Base-by-base conservation (phyloP, 208 protist genomes). In the Trypanosomatidae sp. region DNA sequence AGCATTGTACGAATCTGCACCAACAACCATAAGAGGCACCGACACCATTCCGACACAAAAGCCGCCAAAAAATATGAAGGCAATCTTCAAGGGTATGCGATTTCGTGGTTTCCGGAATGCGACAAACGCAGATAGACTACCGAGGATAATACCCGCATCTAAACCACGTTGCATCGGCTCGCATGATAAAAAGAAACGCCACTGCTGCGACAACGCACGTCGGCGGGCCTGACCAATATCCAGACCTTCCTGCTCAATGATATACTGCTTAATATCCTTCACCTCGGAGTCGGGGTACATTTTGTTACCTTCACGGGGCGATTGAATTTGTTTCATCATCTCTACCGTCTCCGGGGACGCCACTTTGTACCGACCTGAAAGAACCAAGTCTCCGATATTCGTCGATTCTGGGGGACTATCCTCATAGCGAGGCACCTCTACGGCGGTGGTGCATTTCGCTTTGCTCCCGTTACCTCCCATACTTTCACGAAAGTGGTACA, bases 181-280 rank as follows among this genome's bases (percentile, higher is more conserved):
- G 80, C 87, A 91, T 0, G 91, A 91, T 0, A 95, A 71, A 64
- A 93, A 95, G 65, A 95, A 95, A 9, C 91, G 88, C 89, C 91
- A 95, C 71, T 95, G 91, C 50, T 95, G 91, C 17, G 91, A 80
- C 49, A 95, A 72, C 6, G 76, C 84, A 25, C 80, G 80, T 39
- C 84, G 70, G 33, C 83, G 83, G 5, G 74, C 33, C 49, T 93
- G 77, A 8, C 91, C 91, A 69, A 95, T 90, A 44, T 90, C 83
- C 36, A 95, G 83, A 2, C 91, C 91, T 55, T 95, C 91, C 50
- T 93, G 88, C 66, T 95, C 91, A 53, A 91, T 91, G 43, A 95
- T 91, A 69, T 95, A 95, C 80, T 91, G 83, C 64, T 82, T 86
- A n/a, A 95, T 52, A 59, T 93, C 85, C 36, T 88, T 90, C 1